Evolutionary conservation across 176 grass and related monocot genomes (phyloP).

Genomic region (Typha latifolia): DNA sequence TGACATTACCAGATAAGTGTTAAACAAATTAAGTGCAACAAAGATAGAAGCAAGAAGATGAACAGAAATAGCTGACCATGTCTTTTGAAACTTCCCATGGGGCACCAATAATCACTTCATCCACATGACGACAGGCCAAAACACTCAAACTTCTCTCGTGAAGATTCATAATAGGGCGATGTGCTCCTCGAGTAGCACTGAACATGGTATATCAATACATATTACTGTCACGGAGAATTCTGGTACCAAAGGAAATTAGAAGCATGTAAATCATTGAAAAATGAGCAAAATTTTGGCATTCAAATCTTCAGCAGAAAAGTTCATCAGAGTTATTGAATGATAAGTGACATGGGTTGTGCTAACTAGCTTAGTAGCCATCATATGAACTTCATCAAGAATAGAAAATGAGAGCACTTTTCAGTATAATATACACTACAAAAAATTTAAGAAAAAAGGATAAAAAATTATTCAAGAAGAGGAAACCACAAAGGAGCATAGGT

Average conservation of each 20-base stretch:
- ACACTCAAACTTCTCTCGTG: constrained; percentile 94
- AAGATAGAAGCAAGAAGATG: background rate
- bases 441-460: no score
- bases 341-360: no score
- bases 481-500: no score
- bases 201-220: constrained; percentile 8
- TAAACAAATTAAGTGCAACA: background rate
- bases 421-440: no score
- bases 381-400: no score
- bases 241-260: constrained; percentile 4
- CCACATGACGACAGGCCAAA: constrained; percentile 89
- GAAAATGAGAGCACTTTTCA: no score
- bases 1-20: background rate
- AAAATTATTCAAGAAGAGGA: no score
- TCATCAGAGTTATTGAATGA: no score
- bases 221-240: background rate
- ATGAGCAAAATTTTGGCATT: background rate
- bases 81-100: constrained; percentile 94
- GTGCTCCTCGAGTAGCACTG: constrained; percentile 70
- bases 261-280: background rate
- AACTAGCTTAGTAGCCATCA: no score
- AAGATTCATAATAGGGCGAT: constrained; percentile 95
- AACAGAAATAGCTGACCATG: constrained; percentile 44
- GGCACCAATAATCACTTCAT: constrained; percentile 97
- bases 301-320: no score